These are phyloP conservation scores for Nitzschia sp. DNA, from an alignment of 108 stramenopile genomes.

Conservation along the genomic window DNA sequence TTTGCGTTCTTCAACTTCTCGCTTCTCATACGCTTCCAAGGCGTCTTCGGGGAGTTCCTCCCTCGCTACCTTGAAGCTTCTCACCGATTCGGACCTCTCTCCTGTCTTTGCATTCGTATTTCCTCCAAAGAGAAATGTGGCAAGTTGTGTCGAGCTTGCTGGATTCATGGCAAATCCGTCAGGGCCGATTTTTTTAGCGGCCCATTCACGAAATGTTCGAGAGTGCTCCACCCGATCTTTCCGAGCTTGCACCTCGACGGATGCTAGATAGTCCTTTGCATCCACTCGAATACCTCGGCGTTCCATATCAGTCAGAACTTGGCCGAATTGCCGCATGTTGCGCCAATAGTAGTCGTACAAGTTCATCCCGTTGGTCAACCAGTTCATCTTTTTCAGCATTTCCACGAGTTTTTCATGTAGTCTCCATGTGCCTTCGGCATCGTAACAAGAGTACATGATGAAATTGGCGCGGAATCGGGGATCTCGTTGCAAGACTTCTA, in stretches of 20 bases:
- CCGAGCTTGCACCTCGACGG: slow-evolving; percentile 78
- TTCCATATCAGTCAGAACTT: slow-evolving; percentile 98
- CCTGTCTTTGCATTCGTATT: slow-evolving; percentile 68
- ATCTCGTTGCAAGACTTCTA: slow-evolving; percentile 88
- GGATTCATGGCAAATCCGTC: slow-evolving; percentile 90
- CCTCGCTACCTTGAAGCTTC: slow-evolving; percentile 82
- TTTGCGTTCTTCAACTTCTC: slow-evolving; percentile 12
- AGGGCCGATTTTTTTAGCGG: slow-evolving; percentile 56
- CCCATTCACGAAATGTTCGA: slow-evolving; percentile 79
- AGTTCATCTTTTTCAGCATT: slow-evolving; percentile 50
- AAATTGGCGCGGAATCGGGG: slow-evolving; percentile 66
- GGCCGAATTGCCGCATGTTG: slow-evolving; percentile 92
- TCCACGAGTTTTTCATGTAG: slow-evolving; percentile 55
- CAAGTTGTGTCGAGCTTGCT: slow-evolving; percentile 78
- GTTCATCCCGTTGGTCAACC: slow-evolving; percentile 47
- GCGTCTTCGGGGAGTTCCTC: slow-evolving; percentile 85
- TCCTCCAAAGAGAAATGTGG: slow-evolving; percentile 92
- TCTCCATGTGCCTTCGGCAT: slow-evolving; percentile 82
- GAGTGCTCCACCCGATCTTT: slow-evolving; percentile 73
- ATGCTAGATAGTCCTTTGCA: slow-evolving; percentile 84
- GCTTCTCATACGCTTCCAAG: slow-evolving; percentile 52
- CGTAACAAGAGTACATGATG: slow-evolving; percentile 90
- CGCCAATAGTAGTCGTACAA: slow-evolving; percentile 93
- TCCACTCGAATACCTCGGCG: slow-evolving; percentile 92
- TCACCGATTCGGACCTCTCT: slow-evolving; percentile 60